These are phyloP conservation scores for Boletales sp. DNA, from an alignment of 768 basidiomycete genomes.

Conservation along the genomic window DNA sequence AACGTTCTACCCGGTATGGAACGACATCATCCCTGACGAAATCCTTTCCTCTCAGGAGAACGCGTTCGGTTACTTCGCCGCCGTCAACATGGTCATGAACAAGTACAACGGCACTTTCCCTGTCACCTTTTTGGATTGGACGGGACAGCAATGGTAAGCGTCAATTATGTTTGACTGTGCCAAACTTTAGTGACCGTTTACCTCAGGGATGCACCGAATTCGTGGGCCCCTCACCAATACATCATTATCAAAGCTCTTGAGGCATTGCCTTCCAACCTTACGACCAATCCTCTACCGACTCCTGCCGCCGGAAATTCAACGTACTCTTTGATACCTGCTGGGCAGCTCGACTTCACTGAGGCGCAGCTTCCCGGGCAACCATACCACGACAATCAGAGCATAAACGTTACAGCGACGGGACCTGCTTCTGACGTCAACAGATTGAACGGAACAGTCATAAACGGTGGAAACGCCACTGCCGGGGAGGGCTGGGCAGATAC, in stretches of 20 bases:
- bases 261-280: slow-evolving; percentile 69
- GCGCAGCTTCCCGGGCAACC: slow-evolving; percentile 67
- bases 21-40: slow-evolving; percentile 75
- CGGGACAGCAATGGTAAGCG: slow-evolving; percentile 75
- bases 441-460: slow-evolving; percentile 52
- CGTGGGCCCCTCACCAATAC: slow-evolving; percentile 86
- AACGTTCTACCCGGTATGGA: slow-evolving; percentile 85
- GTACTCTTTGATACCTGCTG: slow-evolving; percentile 66
- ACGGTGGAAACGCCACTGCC: slow-evolving; percentile 59
- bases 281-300: slow-evolving; percentile 51
- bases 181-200: background rate
- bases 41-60: slow-evolving; percentile 52
- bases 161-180: background rate
- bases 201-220: slow-evolving; percentile 77
- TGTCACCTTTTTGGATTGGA: slow-evolving; percentile 64
- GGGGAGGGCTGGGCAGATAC: slow-evolving; percentile 65
- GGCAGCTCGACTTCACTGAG: slow-evolving; percentile 81
- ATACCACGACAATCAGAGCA: slow-evolving; percentile 31
- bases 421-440: slow-evolving; percentile 59
- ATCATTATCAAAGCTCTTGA: slow-evolving; percentile 75
- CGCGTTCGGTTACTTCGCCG: slow-evolving; percentile 70
- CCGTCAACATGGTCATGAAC: slow-evolving; percentile 74
- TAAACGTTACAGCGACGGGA: slow-evolving; percentile 51
- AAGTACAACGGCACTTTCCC: slow-evolving; percentile 88
- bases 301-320: slow-evolving; percentile 50